Evolutionary conservation across 2,329 filamentous ascomycete species (phyloP), one percentile per base, ranked within the genome.

Genomic region (Penicillium hordei): DNA sequence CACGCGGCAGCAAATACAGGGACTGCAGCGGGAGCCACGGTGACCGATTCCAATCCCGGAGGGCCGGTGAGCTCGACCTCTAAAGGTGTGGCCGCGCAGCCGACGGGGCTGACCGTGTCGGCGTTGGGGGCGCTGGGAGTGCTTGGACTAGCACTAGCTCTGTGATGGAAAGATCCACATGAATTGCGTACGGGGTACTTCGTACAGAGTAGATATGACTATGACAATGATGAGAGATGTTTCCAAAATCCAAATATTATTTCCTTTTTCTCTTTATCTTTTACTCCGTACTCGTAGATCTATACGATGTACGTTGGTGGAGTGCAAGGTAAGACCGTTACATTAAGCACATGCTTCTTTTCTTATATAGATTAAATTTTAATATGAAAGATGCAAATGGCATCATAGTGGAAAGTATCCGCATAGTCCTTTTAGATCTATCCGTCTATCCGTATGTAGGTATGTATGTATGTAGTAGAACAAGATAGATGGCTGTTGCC

Each of bases 41-140:
- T 52, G 9, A 56, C 58, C n/a, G 57, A 45, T 33, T 44, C 39
- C n/a, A 45, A 43, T 19, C 15, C 48, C 17, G 48, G 19, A 4
- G 56, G 55, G 1, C 19, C 21, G 7, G 55, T 63, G 17, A 63
- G 55, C 3, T 62, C 63, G 39, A 67, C 58, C 2, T 68, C 54
- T 5, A 42, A 36, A 17, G 52, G 48, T 46, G 40, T n/a, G 25
- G 58, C 61, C 31, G 63, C 63, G 29, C 58, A 64, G 39, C 51
- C 63, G 6, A 67, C 65, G 25, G 67, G 57, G 10, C 13, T 68
- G 36, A 55, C 59, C 1, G 55, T 59, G 40, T 64, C 62, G 31
- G 60, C 60, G 36, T 54, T 65, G 46, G 65, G 67, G 51, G 66
- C 63, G 10, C 49, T 70, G 53, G 58, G 65, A 12, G 57, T 69